These are phyloP conservation scores for Akebia trifoliata DNA, from an alignment of 164 flowering plant species.

Conservation along the genomic window DNA sequence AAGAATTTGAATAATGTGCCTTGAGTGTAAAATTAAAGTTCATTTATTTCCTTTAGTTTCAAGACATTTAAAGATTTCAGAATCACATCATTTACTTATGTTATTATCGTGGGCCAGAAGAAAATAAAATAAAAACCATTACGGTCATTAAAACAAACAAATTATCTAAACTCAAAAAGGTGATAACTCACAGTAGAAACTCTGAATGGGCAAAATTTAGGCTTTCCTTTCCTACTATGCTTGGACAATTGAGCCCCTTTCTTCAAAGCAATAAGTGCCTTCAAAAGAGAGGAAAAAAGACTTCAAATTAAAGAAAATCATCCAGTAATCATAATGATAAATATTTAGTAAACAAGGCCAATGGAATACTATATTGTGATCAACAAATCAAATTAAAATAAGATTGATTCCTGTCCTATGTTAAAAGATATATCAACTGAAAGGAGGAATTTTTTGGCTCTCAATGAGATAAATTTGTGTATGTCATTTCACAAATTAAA, in stretches of 20 bases:
- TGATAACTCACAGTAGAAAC: conserved; percentile 60
- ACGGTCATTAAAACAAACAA: background rate
- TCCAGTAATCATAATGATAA: background rate
- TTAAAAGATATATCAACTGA: too few relatives aligned
- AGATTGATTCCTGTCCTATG: too few relatives aligned
- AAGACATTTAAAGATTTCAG: background rate
- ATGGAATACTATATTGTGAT: background rate
- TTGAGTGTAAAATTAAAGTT: background rate
- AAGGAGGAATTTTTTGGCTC: too few relatives aligned
- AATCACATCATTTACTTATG: background rate
- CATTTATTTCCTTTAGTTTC: too few relatives aligned
- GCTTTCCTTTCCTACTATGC: conserved; percentile 91
- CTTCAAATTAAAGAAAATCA: conserved; percentile 7
- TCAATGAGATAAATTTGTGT: too few relatives aligned
- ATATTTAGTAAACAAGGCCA: background rate
- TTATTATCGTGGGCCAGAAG: background rate
- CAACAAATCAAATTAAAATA: too few relatives aligned
- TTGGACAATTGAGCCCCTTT: conserved; percentile 85
- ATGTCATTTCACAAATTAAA: too few relatives aligned
- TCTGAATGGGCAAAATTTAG: conserved; percentile 81
- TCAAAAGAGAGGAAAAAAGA: conserved; percentile 15
- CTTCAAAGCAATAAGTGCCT: conserved; percentile 83
- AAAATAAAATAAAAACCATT: background rate
- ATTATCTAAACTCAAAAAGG: background rate
- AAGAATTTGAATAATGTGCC: background rate